Evolutionary conservation across 2,329 filamentous ascomycete species (phyloP), one percentile per base, ranked within the genome.

Genomic region (Colletotrichum magnum): DNA sequence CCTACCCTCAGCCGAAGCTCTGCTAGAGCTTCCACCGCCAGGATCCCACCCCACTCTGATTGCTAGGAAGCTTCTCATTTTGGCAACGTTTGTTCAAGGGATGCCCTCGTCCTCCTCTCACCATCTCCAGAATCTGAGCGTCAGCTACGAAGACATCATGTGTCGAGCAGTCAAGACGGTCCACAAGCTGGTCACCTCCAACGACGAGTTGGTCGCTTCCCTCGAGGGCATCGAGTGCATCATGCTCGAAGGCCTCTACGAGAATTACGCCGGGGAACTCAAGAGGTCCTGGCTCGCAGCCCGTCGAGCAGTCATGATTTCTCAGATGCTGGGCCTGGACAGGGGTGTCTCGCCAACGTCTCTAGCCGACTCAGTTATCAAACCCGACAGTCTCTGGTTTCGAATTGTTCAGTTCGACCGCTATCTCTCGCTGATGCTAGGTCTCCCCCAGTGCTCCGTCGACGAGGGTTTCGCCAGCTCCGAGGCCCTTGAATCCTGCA

Each of bases 201-300:
- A 87, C 28, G 83, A 87, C 58, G 81, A 83, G 2, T 73, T 89
- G 0, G 72, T 84, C 0, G 77, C 75, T 26, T 83, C 81, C 0
- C 47, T 86, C 1, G 85, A 87, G 60, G 84, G 85, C 0, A 73
- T 88, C 6, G 84, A 87, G 67, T 86, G 83, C 59, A 71, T 88
- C n/a, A 78, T 87, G 71, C 77, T 88, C 0, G 82, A 87, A 69
- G 79, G 78, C 13, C 76, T 86, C 24, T 85, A 82, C 71, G 77
- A 83, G 6, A 82, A 81, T 32, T 86, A 87, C 32, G 74, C 75
- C 0, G 87, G 87, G 1, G 80, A 84, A 32, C 76, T 87, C 3
- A 81, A 83, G 0, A 77, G 79, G 0, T 79, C 84, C 0, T 88
- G 84, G 84, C 71, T 87, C 4, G 76, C 78, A 0, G 79, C 78